Base-by-base conservation (phyloP, 257 asterid species). In the Jacaranda mimosifolia region DNA sequence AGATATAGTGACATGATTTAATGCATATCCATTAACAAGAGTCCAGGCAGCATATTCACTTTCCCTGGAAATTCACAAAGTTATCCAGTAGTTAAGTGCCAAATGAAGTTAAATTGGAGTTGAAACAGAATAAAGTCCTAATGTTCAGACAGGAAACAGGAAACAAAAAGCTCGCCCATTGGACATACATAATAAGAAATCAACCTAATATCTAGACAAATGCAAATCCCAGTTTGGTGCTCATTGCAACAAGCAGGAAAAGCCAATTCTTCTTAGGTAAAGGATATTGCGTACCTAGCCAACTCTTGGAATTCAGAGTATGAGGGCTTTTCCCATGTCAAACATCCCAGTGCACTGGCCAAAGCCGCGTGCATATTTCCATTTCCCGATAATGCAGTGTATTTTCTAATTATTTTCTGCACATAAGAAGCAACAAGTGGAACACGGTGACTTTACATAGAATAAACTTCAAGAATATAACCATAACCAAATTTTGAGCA, bases 31-130 rank as follows among this genome's bases (percentile, higher is more conserved):
- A 74, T 95, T 93, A 32, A 95, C 98, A 66, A 95, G 92, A 66
- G 98, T 90, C 99, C 99, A 95, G 52, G 98, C 98, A 32, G 98
- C 99, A 85, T 93, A 93, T 79, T 95, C 98, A 77, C 98, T 95
- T 85, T 95, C 99, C 91, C 99, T 95, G 83, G 46, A 80, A 67
- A 79, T 58, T 75, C 75, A 78, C 9, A 59, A 59, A 62, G 46
- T 72, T 74, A 73, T 58, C 32, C 76, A 69, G 39, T 11, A 32
- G 15, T 68, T 6, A 45, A 21, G 49, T 19, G 17, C 51, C 26
- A 35, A 39, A 21, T 55, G 19, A 45, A 59, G 46, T 69, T 46
- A 45, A 14, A 7, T 6, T 35, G 32, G 36, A 74, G 13, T 36
- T 53, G 35, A 36, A 7, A 48, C 7, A 66, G 51, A 48, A 43